These are phyloP conservation scores for Suillus plorans DNA, from an alignment of 768 basidiomycete genomes.

Conservation along the genomic window DNA sequence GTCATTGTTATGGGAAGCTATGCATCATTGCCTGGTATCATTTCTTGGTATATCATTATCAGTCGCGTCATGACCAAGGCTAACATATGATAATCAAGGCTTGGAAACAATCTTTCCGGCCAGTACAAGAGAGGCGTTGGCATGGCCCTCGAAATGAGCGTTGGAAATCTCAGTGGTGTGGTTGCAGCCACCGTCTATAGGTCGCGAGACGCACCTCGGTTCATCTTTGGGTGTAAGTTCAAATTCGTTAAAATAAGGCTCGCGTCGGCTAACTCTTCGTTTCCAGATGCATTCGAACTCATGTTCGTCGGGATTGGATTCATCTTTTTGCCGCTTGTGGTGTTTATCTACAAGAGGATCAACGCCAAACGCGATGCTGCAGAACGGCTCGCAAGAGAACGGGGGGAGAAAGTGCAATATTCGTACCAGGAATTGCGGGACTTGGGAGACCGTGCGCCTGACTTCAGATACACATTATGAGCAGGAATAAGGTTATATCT, in stretches of 20 bases:
- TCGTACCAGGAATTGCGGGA: slow-evolving; percentile 24
- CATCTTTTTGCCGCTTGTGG: slow-evolving; percentile 46
- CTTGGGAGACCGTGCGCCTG: slow-evolving; percentile 62
- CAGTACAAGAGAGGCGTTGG: slow-evolving; percentile 71
- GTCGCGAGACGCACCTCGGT: slow-evolving; percentile 56
- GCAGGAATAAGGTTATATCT: slow-evolving; percentile 14
- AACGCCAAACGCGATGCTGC: slow-evolving; percentile 50
- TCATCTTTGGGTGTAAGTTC: slow-evolving; percentile 55
- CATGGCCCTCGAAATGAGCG: slow-evolving; percentile 66
- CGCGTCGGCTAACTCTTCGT: not conserved
- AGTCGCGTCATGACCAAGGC: not conserved
- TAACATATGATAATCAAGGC: not conserved
- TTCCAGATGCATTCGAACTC: slow-evolving; percentile 59
- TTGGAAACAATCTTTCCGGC: slow-evolving; percentile 31
- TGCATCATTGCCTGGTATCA: slow-evolving; percentile 55
- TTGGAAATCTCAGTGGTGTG: slow-evolving; percentile 64
- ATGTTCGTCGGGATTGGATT: slow-evolving; percentile 71
- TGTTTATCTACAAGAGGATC: slow-evolving; percentile 52
- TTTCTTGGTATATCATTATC: slow-evolving; percentile 50
- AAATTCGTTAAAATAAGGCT: not conserved
- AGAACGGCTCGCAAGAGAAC: slow-evolving; percentile 11
- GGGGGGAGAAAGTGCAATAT: slow-evolving; percentile 18
- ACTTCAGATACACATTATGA: slow-evolving; percentile 57
- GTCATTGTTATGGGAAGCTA: slow-evolving; percentile 65
- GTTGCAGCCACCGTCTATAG: slow-evolving; percentile 64